Evolutionary conservation across 805 yeast species (phyloP).

Genomic region (Yarrowia porcina): DNA sequence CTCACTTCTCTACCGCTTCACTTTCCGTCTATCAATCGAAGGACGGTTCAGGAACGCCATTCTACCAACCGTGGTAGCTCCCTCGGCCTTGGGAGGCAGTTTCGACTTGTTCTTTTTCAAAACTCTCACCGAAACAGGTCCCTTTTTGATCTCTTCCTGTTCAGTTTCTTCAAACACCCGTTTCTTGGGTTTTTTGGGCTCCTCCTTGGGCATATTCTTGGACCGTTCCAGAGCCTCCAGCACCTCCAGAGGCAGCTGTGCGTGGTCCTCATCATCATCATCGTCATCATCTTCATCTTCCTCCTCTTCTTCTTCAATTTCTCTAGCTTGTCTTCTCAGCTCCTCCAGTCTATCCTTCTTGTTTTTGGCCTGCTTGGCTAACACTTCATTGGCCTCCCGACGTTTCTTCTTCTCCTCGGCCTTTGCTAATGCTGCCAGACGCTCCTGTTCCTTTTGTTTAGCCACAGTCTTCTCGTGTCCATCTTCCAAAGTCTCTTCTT

Average conservation of each 20-base stretch:
- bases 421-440: conserved; percentile 21
- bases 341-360: conserved; percentile 28
- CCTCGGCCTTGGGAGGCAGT: conserved; percentile 34
- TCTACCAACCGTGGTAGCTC: conserved; percentile 31
- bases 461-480: conserved; percentile 28
- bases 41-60: conserved; percentile 32
- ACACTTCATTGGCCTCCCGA: conserved; percentile 32
- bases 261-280: conserved; percentile 26
- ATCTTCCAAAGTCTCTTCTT: conserved; percentile 35
- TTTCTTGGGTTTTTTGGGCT: conserved; percentile 29
- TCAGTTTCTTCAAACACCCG: conserved; percentile 19
- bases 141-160: conserved; percentile 30
- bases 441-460: conserved; percentile 25
- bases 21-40: background rate
- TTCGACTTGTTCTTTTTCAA: conserved; percentile 30
- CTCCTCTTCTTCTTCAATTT: conserved; percentile 33
- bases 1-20: conserved; percentile 25
- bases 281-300: conserved; percentile 26
- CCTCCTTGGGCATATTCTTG: conserved; percentile 8
- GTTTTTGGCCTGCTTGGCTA: conserved; percentile 30
- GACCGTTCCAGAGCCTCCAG: conserved; percentile 25
- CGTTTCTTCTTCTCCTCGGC: conserved; percentile 33
- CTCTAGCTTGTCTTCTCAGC: conserved; percentile 25
- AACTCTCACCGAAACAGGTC: conserved; percentile 35
- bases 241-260: conserved; percentile 27